Evolutionary conservation across 2,329 filamentous ascomycete species (phyloP), one percentile per base, ranked within the genome.

Genomic region (Ophiostoma perfectum): DNA sequence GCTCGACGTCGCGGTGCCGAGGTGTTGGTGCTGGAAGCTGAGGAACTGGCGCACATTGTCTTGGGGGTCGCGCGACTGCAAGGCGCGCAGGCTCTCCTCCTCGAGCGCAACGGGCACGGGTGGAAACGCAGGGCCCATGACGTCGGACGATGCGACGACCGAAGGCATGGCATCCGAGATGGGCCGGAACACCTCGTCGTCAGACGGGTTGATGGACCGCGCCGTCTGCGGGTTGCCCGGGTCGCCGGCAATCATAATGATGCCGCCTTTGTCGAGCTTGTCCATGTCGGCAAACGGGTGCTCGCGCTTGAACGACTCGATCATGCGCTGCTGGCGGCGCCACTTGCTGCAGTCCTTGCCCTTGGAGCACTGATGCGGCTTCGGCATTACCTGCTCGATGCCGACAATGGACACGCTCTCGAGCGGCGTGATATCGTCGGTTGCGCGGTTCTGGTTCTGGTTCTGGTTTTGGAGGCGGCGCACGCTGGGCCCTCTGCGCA

Each of bases 11-110:
- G 44, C 78, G 14, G 14, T 73, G 60, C 64, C 68, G 47, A 73
- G 73, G 38, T 77, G 71, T 68, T 85, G 83, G 76, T 90, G 89
- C 77, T 98, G 94, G 76, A 97, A 93, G 75, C 86, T 86, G 67
- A 98, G 84, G 78, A 97, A 98, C 72, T 96, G 92, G 75, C 91
- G 89, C 47, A 98, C 92, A 73, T 94, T 96, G 79, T 97, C 93
- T 77, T 96, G 93, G 5, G 93, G 91, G 75, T 97, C 93, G 67
- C 90, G 85, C 18, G 83, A 81, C 75, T 90, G 84, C 44, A 97
- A 76, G 71, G 83, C 87, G 69, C 88, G 86, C 16, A 97, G 87
- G 58, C 83, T 84, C 65, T 89, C 87, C 76, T 93, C 89, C 74
- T 93, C 89, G 49, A 97, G 84, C 69, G 86, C 84, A 70, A 93